Evolutionary conservation across 768 basidiomycete species (phyloP).

Genomic region (Podaxis mareebaensis): DNA sequence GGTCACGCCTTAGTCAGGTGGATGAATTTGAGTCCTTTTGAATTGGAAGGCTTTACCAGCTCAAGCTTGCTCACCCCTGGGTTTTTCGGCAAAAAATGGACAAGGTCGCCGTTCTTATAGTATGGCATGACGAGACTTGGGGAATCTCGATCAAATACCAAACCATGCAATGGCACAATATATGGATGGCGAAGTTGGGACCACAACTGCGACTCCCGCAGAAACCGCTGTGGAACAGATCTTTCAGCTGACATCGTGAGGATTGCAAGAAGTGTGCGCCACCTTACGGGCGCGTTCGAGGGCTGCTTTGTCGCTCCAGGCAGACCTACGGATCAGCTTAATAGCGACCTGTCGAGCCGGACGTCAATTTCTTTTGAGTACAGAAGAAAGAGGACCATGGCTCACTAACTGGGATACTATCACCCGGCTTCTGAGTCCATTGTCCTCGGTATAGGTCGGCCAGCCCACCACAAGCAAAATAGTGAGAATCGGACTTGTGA

Average conservation of each 20-base stretch:
- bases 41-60: slow-evolving; percentile 5
- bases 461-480: slow-evolving; percentile 20
- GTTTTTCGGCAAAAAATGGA: neutral
- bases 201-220: slow-evolving; percentile 19
- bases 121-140: slow-evolving; percentile 20
- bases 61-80: slow-evolving; percentile 26
- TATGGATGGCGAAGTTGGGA: slow-evolving; percentile 12
- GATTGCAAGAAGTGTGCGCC: neutral
- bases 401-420: neutral
- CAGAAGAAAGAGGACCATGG: neutral
- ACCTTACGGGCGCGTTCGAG: neutral
- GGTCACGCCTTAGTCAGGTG: neutral
- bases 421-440: slow-evolving; percentile 6
- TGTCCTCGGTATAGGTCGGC: slow-evolving; percentile 21
- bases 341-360: slow-evolving; percentile 14
- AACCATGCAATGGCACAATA: slow-evolving; percentile 20
- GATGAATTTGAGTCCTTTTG: neutral
- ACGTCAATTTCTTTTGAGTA: neutral
- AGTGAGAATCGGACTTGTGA: slow-evolving; percentile 5
- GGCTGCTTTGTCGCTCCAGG: neutral
- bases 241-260: neutral
- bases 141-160: slow-evolving; percentile 18
- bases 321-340: slow-evolving; percentile 13
- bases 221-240: slow-evolving; percentile 13
- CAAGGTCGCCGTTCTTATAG: slow-evolving; percentile 19